phyloP scores from a whole-genome alignment of 1,139 yeast genomes.

The Suhomyces ambrosiae region DNA sequence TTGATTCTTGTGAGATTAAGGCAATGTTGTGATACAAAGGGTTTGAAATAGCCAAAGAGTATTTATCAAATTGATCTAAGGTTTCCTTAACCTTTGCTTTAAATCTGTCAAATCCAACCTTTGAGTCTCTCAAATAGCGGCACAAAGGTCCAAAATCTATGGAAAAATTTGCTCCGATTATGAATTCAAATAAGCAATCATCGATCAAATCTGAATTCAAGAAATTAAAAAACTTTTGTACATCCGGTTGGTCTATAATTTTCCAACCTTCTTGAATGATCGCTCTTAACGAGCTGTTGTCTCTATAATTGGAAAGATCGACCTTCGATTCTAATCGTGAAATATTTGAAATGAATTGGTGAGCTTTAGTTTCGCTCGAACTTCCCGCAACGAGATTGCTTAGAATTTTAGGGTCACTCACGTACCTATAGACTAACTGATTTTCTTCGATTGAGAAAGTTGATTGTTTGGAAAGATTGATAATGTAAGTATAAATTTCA shows the following conservation, averaged over 20 bases:
- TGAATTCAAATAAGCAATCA: slow-evolving; percentile 10
- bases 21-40: slow-evolving; percentile 45
- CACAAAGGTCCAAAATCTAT: slow-evolving; percentile 21
- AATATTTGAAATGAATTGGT: slow-evolving; percentile 2
- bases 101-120: slow-evolving; percentile 10
- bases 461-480: slow-evolving; percentile 13
- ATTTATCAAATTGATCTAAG: slow-evolving; percentile 15
- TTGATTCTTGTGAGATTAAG: slow-evolving; percentile 23
- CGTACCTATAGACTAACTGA: slow-evolving; percentile 26
- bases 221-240: slow-evolving; percentile 13
- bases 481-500: slow-evolving; percentile 15
- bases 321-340: neutral
- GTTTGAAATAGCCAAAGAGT: slow-evolving; percentile 45
- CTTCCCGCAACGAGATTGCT: slow-evolving; percentile 13
- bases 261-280: slow-evolving; percentile 15
- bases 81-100: slow-evolving; percentile 14
- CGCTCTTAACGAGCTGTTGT: neutral
- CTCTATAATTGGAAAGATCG: neutral
- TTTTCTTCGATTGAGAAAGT: slow-evolving; percentile 14
- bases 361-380: neutral
- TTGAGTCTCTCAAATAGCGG: slow-evolving; percentile 13
- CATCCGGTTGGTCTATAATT: slow-evolving; percentile 16
- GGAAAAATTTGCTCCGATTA: slow-evolving; percentile 14
- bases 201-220: slow-evolving; percentile 6
- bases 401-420: slow-evolving; percentile 22